These are phyloP conservation scores for Lactarius psammicola DNA, from an alignment of 768 basidiomycete genomes.

Conservation along the genomic window DNA sequence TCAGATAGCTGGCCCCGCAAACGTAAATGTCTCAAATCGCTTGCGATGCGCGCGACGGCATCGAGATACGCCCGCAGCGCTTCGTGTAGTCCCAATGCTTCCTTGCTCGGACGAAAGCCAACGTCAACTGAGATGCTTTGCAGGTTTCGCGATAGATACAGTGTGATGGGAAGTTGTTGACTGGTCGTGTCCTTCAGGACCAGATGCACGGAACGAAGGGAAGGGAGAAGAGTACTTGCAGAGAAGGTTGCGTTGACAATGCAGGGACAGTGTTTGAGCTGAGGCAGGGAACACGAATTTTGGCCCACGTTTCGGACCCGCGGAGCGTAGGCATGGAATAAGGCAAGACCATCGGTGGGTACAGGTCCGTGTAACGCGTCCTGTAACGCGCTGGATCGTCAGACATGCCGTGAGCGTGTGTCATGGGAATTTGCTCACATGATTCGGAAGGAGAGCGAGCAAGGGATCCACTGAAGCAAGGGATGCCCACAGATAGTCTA, in stretches of 20 bases:
- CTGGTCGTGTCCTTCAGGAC: conserved; percentile 20
- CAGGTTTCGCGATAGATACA: conserved; percentile 26
- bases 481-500: conserved; percentile 28
- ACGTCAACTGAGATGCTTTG: conserved; percentile 22
- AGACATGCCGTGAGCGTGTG: background rate
- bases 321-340: conserved; percentile 25
- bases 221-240: conserved; percentile 18
- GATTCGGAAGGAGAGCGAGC: conserved; percentile 24
- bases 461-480: conserved; percentile 28
- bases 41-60: conserved; percentile 22
- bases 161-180: conserved; percentile 17
- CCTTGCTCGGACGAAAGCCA: conserved; percentile 21
- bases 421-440: conserved; percentile 12
- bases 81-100: conserved; percentile 9
- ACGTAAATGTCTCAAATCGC: conserved; percentile 19
- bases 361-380: conserved; percentile 1
- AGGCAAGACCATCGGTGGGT: conserved; percentile 12
- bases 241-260: background rate
- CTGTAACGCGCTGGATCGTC: conserved; percentile 4
- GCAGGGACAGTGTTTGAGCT: conserved; percentile 4
- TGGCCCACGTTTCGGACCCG: conserved; percentile 28
- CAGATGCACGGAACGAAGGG: conserved; percentile 22
- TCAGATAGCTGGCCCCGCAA: conserved; percentile 27
- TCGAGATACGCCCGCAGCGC: conserved; percentile 23
- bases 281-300: conserved; percentile 7